Conservation (phyloP, 768 basidiomycete genomes). For the Amanita jacksonii region DNA sequence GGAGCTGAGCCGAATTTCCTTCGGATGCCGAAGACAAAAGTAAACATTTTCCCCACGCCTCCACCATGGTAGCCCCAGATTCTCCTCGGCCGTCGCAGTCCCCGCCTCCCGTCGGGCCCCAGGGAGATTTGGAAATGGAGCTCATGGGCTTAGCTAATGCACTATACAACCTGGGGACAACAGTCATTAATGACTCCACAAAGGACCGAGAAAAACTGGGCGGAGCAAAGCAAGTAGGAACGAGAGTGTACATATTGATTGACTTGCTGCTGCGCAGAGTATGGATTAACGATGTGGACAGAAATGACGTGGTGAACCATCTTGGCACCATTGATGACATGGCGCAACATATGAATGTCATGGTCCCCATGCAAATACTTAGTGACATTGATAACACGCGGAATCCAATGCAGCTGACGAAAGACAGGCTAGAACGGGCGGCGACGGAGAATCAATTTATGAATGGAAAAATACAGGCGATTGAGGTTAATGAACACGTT, state of each 20-base stretch:
- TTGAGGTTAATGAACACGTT: conserved; percentile 40
- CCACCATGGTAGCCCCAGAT: conserved; percentile 18
- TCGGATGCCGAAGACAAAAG: conserved; percentile 3
- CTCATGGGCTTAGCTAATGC: conserved; percentile 68
- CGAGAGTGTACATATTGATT: conserved; percentile 47
- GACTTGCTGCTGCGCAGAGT: neutral
- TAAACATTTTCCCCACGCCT: conserved; percentile 3
- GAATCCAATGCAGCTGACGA: conserved; percentile 77
- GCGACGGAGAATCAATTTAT: conserved; percentile 89
- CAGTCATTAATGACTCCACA: conserved; percentile 74
- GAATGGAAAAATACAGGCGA: conserved; percentile 79
- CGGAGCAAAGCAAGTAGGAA: conserved; percentile 68
- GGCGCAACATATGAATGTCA: conserved; percentile 49
- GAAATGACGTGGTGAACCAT: conserved; percentile 68
- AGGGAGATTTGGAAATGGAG: conserved; percentile 72
- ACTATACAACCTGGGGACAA: conserved; percentile 74
- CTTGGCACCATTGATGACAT: conserved; percentile 60
- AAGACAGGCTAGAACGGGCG: conserved; percentile 70
- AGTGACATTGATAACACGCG: conserved; percentile 71
- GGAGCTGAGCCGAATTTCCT: conserved; percentile 12
- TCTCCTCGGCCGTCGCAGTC: conserved; percentile 70
- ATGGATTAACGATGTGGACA: conserved; percentile 17
- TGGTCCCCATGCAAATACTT: conserved; percentile 68
- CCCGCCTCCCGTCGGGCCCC: conserved; percentile 54
- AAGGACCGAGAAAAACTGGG: conserved; percentile 68